Conservation (phyloP, 2,329 filamentous ascomycete genomes). For the Aspergillus phoenicis region DNA sequence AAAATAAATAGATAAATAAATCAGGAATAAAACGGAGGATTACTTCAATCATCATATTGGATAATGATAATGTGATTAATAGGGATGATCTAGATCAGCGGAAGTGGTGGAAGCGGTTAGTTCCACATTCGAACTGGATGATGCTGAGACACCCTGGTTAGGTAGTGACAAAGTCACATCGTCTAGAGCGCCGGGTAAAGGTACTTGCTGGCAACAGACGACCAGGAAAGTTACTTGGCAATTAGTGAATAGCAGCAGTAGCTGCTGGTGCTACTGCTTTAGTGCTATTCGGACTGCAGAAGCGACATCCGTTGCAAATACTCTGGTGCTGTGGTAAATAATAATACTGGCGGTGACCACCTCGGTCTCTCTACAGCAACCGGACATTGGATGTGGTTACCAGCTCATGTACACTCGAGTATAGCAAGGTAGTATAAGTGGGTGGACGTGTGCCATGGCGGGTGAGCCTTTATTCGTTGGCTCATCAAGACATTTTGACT, state of each 20-base stretch:
- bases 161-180: not conserved
- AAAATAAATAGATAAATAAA: not conserved
- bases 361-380: not conserved
- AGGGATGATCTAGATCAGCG: not conserved
- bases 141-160: not conserved
- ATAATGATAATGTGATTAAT: not conserved
- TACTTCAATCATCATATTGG: not conserved
- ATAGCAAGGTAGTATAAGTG: not conserved
- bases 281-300: not conserved
- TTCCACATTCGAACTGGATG: not conserved
- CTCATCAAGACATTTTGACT: not conserved
- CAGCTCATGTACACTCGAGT: too few species aligned
- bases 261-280: not conserved
- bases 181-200: not conserved
- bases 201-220: not conserved
- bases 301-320: not conserved
- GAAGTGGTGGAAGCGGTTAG: not conserved
- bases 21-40: not conserved
- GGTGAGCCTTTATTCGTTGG: not conserved
- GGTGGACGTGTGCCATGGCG: not conserved
- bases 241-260: not conserved
- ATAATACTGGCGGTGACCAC: not conserved
- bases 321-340: too few species aligned
- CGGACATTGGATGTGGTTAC: not conserved
- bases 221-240: slow-evolving; percentile 1